Conservation (phyloP, 2,329 filamentous ascomycete genomes). For the Fusarium torreyae region DNA sequence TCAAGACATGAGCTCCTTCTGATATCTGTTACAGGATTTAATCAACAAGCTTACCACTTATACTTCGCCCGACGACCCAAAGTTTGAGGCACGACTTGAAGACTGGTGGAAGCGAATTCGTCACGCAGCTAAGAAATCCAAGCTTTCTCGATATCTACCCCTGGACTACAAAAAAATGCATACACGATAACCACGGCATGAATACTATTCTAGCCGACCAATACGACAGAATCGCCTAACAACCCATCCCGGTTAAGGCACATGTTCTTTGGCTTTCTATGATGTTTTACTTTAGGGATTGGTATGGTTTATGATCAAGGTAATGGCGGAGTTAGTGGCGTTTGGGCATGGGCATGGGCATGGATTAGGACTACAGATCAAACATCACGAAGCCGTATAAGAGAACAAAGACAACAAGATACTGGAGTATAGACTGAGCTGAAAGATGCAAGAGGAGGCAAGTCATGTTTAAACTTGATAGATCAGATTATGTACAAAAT, state of each 20-base stretch:
- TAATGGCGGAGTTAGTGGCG: conserved; percentile 22
- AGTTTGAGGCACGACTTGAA: conserved; percentile 50
- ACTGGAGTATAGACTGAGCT: not conserved
- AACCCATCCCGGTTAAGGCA: not conserved
- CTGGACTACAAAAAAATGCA: conserved; percentile 54
- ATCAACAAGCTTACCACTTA: conserved; percentile 50
- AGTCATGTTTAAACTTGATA: conserved; percentile 20
- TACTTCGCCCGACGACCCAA: conserved; percentile 49
- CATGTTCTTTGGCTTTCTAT: conserved; percentile 17
- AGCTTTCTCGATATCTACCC: conserved; percentile 54
- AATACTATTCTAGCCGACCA: not conserved
- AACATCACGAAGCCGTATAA: not conserved
- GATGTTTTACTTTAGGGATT: not conserved
- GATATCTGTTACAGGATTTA: conserved; percentile 50
- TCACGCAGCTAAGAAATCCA: conserved; percentile 55
- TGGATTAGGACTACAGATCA: conserved; percentile 12
- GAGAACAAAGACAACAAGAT: not conserved
- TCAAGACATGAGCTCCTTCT: conserved; percentile 5
- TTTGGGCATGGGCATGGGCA: conserved; percentile 12
- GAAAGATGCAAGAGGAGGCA: conserved; percentile 3
- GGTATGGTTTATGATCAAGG: not conserved
- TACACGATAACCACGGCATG: conserved; percentile 42
- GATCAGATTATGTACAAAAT: conserved; percentile 31
- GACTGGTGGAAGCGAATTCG: conserved; percentile 56
- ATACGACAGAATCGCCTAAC: conserved; percentile 10